A percentile compares a stretch with the other conserved stretches of the same genome.
phyloP scores from a whole-genome alignment of 164 flowering plant species.

The Protea cynaroides region DNA sequence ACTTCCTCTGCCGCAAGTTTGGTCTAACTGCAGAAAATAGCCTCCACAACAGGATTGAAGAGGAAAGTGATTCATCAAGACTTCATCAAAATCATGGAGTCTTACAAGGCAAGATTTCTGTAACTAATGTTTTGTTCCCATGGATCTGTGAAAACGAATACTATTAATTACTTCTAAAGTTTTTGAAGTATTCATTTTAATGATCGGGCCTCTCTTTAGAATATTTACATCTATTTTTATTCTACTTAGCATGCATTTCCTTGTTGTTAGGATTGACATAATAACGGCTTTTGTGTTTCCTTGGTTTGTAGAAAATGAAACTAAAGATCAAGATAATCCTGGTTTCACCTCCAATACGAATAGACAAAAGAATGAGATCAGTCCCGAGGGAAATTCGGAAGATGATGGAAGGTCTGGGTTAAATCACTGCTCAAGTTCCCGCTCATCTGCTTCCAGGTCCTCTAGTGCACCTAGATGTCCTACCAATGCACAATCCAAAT shows the following conservation, averaged over 20 bases:
- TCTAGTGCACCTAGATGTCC: constrained; percentile 23
- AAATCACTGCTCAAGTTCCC: constrained; percentile 23
- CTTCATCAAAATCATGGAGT: constrained; percentile 18
- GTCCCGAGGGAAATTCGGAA: constrained; percentile 15
- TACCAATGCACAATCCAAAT: constrained; percentile 21
- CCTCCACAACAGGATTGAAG: constrained; percentile 22
- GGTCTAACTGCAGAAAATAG: constrained; percentile 39
- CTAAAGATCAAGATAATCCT: constrained; percentile 15
- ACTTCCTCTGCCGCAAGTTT: constrained; percentile 35
- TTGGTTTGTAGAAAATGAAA: constrained; percentile 21
- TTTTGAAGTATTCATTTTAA: background rate
- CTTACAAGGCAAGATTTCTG: constrained; percentile 32
- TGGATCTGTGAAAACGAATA: background rate
- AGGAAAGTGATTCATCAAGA: constrained; percentile 23
- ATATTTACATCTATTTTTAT: too few species aligned
- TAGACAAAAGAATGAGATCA: constrained; percentile 20
- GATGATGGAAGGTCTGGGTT: constrained; percentile 20
- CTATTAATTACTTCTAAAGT: too few species aligned
- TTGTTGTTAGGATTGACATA: too few species aligned
- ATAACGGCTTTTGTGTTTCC: constrained; percentile 4
- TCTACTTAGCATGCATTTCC: too few species aligned
- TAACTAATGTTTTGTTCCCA: constrained; percentile 3
- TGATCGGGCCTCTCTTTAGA: background rate
- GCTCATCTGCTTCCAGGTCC: constrained; percentile 19
- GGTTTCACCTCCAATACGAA: constrained; percentile 11